phyloP scores from a whole-genome alignment of 371 early-diverging fungal genomes.

The Actinomortierella ambigua region DNA sequence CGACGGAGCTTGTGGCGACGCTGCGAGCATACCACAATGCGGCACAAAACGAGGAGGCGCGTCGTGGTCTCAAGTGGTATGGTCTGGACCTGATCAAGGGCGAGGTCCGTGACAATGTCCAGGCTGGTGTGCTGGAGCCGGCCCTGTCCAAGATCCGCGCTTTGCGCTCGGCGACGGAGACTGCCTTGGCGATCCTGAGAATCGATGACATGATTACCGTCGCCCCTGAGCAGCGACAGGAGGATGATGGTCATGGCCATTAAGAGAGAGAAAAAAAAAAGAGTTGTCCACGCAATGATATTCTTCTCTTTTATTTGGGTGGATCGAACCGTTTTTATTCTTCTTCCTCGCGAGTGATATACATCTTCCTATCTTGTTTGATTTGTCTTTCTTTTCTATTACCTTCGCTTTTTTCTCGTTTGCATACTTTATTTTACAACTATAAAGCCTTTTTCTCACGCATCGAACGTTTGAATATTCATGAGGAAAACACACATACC shows the following conservation, averaged over 20 bases:
- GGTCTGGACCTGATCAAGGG: conserved; percentile 98
- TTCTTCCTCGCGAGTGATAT: no score
- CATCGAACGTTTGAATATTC: no score
- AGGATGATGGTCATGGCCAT: conserved; percentile 62
- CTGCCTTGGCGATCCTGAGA: conserved; percentile 98
- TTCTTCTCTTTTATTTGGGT: no score
- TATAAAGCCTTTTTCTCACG: no score
- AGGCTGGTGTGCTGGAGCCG: conserved; percentile 99
- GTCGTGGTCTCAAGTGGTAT: conserved; percentile 79
- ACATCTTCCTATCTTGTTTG: no score
- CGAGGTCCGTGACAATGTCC: conserved; percentile 93
- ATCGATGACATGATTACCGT: conserved; percentile 98
- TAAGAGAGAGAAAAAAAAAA: conserved; percentile 29
- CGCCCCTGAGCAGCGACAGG: conserved; percentile 53
- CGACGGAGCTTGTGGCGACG: conserved; percentile 96
- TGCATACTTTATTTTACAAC: no score
- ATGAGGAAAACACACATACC: no score
- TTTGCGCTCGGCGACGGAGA: conserved; percentile 99
- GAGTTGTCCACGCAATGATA: no score
- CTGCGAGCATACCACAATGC: conserved; percentile 95
- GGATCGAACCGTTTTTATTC: no score
- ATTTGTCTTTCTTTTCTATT: no score
- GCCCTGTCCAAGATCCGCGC: conserved; percentile 99
- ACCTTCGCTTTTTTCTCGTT: no score
- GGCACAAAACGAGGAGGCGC: conserved; percentile 70